Conservation (phyloP, 495 filamentous ascomycete genomes). For the Aspergillus funiculosus region DNA sequence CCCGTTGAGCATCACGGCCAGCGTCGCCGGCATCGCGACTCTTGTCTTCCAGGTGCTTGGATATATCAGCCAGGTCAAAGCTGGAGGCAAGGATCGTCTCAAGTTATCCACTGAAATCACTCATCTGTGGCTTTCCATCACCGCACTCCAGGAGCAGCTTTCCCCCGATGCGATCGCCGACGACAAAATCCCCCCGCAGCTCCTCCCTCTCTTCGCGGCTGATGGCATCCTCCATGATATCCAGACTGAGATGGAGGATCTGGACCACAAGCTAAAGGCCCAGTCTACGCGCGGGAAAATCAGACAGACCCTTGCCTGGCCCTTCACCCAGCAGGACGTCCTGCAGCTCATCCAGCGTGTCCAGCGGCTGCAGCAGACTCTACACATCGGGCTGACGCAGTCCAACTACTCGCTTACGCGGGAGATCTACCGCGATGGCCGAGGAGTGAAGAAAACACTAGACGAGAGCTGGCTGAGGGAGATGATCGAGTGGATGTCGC, state of each 20-base stretch:
- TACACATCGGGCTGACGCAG: conserved; percentile 8
- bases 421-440: conserved; percentile 6
- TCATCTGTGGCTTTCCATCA: conserved; percentile 1
- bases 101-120: neutral
- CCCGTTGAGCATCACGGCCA: conserved; percentile 5
- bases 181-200: conserved; percentile 1
- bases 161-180: conserved; percentile 4
- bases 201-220: conserved; percentile 2
- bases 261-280: conserved; percentile 3
- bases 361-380: neutral
- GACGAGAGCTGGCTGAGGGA: conserved; percentile 7
- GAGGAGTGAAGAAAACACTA: conserved; percentile 1
- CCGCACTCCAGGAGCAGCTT: conserved; percentile 5
- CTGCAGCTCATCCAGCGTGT: conserved; percentile 4
- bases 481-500: conserved; percentile 11
- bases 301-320: conserved; percentile 6
- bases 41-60: conserved; percentile 7
- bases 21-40: conserved; percentile 6
- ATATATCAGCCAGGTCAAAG: neutral
- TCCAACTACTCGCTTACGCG: conserved; percentile 1
- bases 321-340: conserved; percentile 8
- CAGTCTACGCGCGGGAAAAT: neutral
- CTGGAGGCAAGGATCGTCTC: conserved; percentile 9
- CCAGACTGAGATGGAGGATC: neutral
- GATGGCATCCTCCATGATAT: conserved; percentile 10